Evolutionary conservation across 2,329 filamentous ascomycete species (phyloP), one percentile per base, ranked within the genome.

Genomic region (Aspergillus caelatus): DNA sequence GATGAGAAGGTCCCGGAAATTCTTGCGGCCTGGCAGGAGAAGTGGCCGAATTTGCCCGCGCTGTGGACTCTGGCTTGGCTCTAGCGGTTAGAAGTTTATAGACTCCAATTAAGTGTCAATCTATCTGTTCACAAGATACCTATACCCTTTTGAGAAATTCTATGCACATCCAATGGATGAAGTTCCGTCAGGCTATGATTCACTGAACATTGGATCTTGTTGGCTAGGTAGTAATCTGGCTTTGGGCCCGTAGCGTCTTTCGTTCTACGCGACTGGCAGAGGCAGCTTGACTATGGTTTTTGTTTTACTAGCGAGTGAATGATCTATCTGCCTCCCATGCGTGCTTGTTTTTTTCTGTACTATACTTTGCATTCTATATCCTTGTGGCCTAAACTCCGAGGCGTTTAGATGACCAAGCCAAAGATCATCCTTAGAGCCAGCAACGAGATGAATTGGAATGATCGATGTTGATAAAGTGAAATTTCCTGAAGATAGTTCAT

Each of bases 51-150:
- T 71, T 79, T 98, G 70, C 95, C 95, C 21, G 92, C 93, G 3
- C 85, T 95, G 61, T 99, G 95, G 95, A 98, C 94, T 28, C 76
- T 98, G 75, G 93, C 93, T 30, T 99, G 95, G 94, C 93, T 98
- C 75, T 98, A 81, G 67, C 41, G 9, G 11, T 26, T 54, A 26
- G 12, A 45, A 41, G 7, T 8, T 41, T n/a, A 39, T 8, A 41
- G 7, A 41, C 7, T 41, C 39, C 16, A n/a, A n/a, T n/a, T 9
- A 41, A 8, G 16, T 41, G 39, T 41, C 16, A 19, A 19, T 19
- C 0, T 10, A n/a, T 41, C 39, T n/a, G 19, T n/a, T n/a, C 8
- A 41, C 16, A 19, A 19, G 7, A 36, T n/a, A n/a, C 4, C 39
- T 19, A 41, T 41, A 19, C 3, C 19, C 19, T n/a, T n/a, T n/a